These are phyloP conservation scores for Gossypium schwendimanii DNA, from an alignment of 441 rosid genomes.

Conservation along the genomic window DNA sequence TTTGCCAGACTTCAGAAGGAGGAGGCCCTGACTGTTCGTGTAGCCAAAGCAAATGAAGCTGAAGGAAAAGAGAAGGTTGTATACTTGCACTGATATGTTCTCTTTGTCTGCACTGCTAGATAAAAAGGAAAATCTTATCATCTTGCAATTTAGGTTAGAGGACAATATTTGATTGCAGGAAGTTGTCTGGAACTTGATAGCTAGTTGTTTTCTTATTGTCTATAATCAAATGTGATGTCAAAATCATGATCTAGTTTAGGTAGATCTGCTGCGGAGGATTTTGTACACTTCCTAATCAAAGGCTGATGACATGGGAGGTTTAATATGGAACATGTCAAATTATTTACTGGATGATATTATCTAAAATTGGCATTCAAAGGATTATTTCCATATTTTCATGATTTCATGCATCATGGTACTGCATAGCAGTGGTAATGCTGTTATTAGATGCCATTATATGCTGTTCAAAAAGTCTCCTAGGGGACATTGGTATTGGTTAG, in stretches of 20 bases:
- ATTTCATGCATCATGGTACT: neutral
- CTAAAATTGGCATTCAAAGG: neutral
- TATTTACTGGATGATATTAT: neutral
- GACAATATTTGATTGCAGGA: neutral
- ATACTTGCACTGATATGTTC: slow-evolving; percentile 7
- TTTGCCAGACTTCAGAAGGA: slow-evolving; percentile 77
- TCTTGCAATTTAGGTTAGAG: slow-evolving; percentile 5
- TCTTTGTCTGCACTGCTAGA: slow-evolving; percentile 7
- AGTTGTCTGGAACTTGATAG: slow-evolving; percentile 4
- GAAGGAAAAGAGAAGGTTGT: slow-evolving; percentile 82
- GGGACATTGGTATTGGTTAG: neutral
- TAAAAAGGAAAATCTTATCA: neutral
- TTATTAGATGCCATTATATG: neutral
- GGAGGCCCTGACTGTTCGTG: slow-evolving; percentile 89
- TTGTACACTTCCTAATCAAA: neutral
- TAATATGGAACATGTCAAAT: neutral
- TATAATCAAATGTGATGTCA: neutral
- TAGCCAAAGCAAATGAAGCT: slow-evolving; percentile 69
- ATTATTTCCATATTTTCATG: neutral
- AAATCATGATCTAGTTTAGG: neutral
- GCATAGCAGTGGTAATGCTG: neutral
- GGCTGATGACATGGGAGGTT: neutral
- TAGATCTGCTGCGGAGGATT: neutral
- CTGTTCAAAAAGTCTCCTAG: neutral
- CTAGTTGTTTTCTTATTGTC: neutral